Evolutionary conservation across 306 rosid species (phyloP).

Genomic region (Malus asiatica): DNA sequence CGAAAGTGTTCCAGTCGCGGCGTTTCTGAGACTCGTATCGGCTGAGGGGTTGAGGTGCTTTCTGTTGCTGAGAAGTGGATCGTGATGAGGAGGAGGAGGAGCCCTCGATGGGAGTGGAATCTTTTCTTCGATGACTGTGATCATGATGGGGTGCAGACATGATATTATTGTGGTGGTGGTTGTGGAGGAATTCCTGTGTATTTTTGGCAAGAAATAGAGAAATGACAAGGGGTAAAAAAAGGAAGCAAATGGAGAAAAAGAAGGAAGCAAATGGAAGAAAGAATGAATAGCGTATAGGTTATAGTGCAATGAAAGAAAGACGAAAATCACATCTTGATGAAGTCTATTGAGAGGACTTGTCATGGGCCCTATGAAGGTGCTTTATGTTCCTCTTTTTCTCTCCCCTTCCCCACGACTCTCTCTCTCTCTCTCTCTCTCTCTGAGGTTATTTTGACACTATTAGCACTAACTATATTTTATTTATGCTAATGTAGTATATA

Average conservation of each 20-base stretch:
- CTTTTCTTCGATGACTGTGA: conserved; percentile 17
- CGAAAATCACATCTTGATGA: conserved; percentile 53
- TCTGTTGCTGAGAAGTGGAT: conserved; percentile 17
- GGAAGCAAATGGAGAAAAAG: background rate
- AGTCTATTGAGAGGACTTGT: conserved; percentile 70
- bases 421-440: background rate
- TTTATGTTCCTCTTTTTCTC: conserved; percentile 37
- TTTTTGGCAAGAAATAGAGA: conserved; percentile 16
- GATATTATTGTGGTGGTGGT: conserved; percentile 5
- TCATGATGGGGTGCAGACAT: conserved; percentile 30
- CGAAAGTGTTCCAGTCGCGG: conserved; percentile 90
- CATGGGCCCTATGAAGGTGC: conserved; percentile 66
- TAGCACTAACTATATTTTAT: conserved; percentile 23
- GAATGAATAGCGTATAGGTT: conserved; percentile 23
- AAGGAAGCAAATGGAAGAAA: background rate
- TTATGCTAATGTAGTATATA: background rate
- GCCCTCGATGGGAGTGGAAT: conserved; percentile 28
- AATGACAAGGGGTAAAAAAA: background rate
- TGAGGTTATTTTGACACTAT: conserved; percentile 11
- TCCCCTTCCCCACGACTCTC: background rate
- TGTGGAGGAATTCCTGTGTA: conserved; percentile 14
- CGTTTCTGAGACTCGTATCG: conserved; percentile 81
- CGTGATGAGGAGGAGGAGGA: conserved; percentile 24
- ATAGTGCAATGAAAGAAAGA: conserved; percentile 60
- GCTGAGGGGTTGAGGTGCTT: conserved; percentile 36